Conservation (phyloP, 805 yeast genomes). For the Candida yuanshanica region DNA sequence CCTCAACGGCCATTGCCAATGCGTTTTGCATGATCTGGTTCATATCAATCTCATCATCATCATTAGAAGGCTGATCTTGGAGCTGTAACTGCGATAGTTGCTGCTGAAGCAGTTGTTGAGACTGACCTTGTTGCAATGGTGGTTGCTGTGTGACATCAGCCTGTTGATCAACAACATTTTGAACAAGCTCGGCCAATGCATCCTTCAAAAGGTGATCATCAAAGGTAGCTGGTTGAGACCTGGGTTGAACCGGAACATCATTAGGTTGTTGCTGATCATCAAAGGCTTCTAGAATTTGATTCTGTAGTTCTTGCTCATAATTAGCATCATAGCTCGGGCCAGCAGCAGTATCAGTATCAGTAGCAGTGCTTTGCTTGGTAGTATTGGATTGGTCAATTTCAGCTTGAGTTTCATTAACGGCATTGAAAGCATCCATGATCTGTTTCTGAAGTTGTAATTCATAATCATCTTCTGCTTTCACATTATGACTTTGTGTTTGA, state of each 20-base stretch:
- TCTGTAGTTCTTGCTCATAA: constrained; percentile 16
- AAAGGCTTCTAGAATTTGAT: constrained; percentile 13
- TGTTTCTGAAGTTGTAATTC: constrained; percentile 19
- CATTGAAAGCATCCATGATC: constrained; percentile 20
- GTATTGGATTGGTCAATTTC: constrained; percentile 14
- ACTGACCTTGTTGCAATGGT: background rate
- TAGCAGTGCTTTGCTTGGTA: constrained; percentile 8
- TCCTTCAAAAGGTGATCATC: constrained; percentile 37
- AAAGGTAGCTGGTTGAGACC: background rate
- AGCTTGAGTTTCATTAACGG: constrained; percentile 11
- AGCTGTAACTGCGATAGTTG: background rate
- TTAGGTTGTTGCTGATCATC: constrained; percentile 7
- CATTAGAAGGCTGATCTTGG: background rate
- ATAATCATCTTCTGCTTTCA: constrained; percentile 10
- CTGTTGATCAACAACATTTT: constrained; percentile 43
- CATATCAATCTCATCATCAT: constrained; percentile 53
- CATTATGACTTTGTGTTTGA: background rate
- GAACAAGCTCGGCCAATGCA: constrained; percentile 51
- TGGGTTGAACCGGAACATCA: constrained; percentile 7
- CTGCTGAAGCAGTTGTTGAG: background rate
- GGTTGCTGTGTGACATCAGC: background rate
- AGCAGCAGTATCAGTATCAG: background rate
- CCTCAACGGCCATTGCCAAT: constrained; percentile 67
- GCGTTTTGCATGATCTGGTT: constrained; percentile 74
- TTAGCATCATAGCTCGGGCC: constrained; percentile 6